Evolutionary conservation across 345 rosid species (phyloP), one percentile per base, ranked within the genome.

Genomic region (Nephelium lappaceum): DNA sequence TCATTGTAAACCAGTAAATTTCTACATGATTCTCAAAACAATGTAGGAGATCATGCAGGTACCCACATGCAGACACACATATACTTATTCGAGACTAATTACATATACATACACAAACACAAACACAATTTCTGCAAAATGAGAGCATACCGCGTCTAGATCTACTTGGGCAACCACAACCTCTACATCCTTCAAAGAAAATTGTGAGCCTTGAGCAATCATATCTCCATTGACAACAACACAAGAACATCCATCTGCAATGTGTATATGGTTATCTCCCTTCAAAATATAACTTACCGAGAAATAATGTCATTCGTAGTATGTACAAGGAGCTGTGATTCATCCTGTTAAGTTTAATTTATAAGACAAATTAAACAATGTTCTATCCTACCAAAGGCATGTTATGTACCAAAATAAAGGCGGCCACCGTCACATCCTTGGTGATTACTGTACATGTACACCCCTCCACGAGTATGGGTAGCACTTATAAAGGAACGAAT

Each of bases 401-500:
- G 25, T 41, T 57, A 64, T 63, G 58, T 84, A 96, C 98, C 99
- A 67, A 90, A 94, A 84, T 96, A 96, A 63, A 94, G 90, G 77
- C 97, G 94, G 72, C 94, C 83, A 53, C 99, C 99, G 87, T 96
- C 99, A 71, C 99, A 96, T 76, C 99, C 99, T 80, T 94, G 97
- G 5, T 93, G 99, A 87, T 96, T 96, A 81, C 99, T 94, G 83
- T 96, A 96, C 91, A 96, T 87, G 84, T 96, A 96, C 74, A 96
- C 94, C 53, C 99, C 98, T 80, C 99, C 99, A 5, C 94, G 95
- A 71, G 85, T 75, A 68, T 90, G 89, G 82, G 98, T 96, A 72
- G 95, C 97, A 47, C 92, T 92, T 68, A 88, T 91, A 79, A 94
- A 90, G 76, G 97, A 89, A 31, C 75, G 90, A 45, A 94, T 72